These are phyloP conservation scores for Parachaetomium inaequale DNA, from an alignment of 495 filamentous ascomycete species.

Conservation along the genomic window DNA sequence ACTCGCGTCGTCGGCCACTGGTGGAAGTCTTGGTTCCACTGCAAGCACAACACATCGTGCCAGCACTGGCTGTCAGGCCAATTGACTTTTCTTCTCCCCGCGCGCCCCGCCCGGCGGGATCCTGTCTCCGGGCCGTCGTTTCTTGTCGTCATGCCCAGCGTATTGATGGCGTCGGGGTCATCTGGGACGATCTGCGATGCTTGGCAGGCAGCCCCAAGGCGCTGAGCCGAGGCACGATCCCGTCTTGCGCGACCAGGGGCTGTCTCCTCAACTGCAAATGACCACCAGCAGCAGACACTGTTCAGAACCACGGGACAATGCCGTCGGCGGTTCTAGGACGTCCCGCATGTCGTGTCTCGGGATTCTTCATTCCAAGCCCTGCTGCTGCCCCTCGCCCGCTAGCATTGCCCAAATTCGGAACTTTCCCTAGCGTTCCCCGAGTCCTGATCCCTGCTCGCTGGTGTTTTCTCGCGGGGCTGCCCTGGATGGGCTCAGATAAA, in stretches of 20 bases:
- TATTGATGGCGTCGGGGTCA: too few relatives aligned
- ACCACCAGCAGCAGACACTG: neutral
- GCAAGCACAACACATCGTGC: too few relatives aligned
- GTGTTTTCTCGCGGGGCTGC: slow-evolving; percentile 1
- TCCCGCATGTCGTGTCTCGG: neutral
- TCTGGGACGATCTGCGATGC: neutral
- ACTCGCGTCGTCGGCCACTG: too few relatives aligned
- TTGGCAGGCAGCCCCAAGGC: neutral
- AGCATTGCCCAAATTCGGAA: slow-evolving; percentile 1
- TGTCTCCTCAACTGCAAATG: neutral
- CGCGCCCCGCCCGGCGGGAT: too few relatives aligned
- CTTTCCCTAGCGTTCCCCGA: neutral
- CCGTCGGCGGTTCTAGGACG: neutral
- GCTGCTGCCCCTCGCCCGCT: neutral
- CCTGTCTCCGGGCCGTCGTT: too few relatives aligned
- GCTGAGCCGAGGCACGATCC: slow-evolving; percentile 4
- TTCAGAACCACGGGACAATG: neutral
- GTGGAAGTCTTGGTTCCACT: too few relatives aligned
- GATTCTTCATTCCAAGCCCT: neutral
- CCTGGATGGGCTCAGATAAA: neutral
- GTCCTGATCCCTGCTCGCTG: slow-evolving; percentile 3
- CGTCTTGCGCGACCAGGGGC: neutral
- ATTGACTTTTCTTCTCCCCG: too few relatives aligned
- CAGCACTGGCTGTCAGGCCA: neutral
- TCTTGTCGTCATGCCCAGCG: neutral